Evolutionary conservation across 1,139 yeast genomes (phyloP), one percentile per base, ranked within the genome.

Genomic region (Groenewaldozyma sp.): DNA sequence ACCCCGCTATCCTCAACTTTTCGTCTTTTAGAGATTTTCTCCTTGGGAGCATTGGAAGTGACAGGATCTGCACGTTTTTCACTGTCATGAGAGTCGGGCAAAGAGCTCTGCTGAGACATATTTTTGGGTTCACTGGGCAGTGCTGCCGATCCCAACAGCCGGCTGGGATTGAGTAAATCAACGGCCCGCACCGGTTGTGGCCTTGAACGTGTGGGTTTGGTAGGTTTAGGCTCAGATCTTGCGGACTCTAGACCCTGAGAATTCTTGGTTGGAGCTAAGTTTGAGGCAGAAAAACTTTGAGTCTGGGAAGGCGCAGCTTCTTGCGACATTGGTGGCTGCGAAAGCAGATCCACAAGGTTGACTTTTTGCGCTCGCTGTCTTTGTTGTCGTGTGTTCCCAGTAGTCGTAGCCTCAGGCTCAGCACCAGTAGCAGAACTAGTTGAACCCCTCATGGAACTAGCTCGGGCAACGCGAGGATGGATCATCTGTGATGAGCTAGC

Each of bases 401-500:
- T 7, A 22, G 7, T 7, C 7, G 26, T 11, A 22, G 26, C 10
- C 26, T 22, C 10, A 7, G 26, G 11, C 11, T 22, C 26, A 22
- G 7, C 11, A 22, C 26, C 11, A 7, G 10, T 7, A n/a, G n/a
- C n/a, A n/a, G n/a, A n/a, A n/a, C n/a, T n/a, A n/a, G n/a, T n/a
- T n/a, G n/a, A n/a, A n/a, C n/a, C n/a, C n/a, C n/a, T n/a, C n/a
- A n/a, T n/a, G n/a, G n/a, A n/a, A n/a, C n/a, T n/a, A n/a, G n/a
- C n/a, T n/a, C n/a, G n/a, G n/a, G n/a, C n/a, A n/a, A n/a, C n/a
- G 7, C 26, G 26, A 22, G 26, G 26, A 7, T 28, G 18, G 14
- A 31, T 4, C 11, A 42, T 35, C 14, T 28, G 24, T 3, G 38
- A 20, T 2, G 38, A 26, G 36, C 43, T 39, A 6, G 42, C 44